Evolutionary conservation across 306 rosid genomes (phyloP).

Genomic region (Astragalus glycyphyllos): DNA sequence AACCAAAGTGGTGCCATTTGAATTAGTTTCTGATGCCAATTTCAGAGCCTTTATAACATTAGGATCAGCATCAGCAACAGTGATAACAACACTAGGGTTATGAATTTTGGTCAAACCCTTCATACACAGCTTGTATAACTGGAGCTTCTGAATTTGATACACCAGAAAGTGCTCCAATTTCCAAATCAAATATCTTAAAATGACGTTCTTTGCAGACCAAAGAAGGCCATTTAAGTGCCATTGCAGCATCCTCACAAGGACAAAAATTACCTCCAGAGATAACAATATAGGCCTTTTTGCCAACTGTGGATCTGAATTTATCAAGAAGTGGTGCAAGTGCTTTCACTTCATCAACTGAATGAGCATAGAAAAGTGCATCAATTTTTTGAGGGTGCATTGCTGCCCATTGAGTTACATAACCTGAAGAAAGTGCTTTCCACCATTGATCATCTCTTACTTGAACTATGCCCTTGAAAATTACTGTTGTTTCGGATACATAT

Average conservation of each 20-base stretch:
- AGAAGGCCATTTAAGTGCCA: slow-evolving; percentile 78
- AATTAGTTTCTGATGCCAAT: slow-evolving; percentile 76
- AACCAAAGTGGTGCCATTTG: slow-evolving; percentile 68
- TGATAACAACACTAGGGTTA: slow-evolving; percentile 81
- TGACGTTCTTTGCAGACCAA: slow-evolving; percentile 79
- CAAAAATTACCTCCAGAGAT: slow-evolving; percentile 80
- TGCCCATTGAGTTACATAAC: slow-evolving; percentile 95
- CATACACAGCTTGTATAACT: slow-evolving; percentile 80
- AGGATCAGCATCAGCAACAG: slow-evolving; percentile 71
- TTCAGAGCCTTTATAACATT: slow-evolving; percentile 81
- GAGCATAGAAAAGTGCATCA: slow-evolving; percentile 93
- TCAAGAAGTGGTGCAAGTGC: slow-evolving; percentile 86
- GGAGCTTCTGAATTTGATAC: slow-evolving; percentile 83
- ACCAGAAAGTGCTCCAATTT: slow-evolving; percentile 69
- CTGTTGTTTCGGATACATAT: slow-evolving; percentile 94
- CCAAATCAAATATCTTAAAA: slow-evolving; percentile 85
- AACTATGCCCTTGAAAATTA: too few relatives aligned
- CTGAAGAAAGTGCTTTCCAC: too few relatives aligned
- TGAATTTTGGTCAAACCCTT: slow-evolving; percentile 91
- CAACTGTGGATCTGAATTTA: slow-evolving; percentile 77
- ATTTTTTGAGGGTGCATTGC: slow-evolving; percentile 92
- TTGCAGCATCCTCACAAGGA: slow-evolving; percentile 79
- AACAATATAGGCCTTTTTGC: slow-evolving; percentile 85
- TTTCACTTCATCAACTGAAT: slow-evolving; percentile 73
- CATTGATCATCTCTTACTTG: too few relatives aligned